Evolutionary conservation across 495 filamentous ascomycete genomes (phyloP).

Genomic region (Neurospora terricola): DNA sequence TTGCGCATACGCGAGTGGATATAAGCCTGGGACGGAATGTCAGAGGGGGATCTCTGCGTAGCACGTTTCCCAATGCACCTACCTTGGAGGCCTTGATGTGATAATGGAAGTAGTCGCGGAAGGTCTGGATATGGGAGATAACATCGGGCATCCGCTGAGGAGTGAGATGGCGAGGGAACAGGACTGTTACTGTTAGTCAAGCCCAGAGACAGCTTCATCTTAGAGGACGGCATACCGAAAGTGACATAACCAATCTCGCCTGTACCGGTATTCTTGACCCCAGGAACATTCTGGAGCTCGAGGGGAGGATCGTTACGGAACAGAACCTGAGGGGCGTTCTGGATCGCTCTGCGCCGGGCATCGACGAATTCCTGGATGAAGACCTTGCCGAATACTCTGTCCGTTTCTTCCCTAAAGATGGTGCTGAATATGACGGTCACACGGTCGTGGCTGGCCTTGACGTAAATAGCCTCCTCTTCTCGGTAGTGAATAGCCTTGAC

Average conservation of each 20-base stretch:
- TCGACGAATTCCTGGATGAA: conserved; percentile 95
- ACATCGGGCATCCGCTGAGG: conserved; percentile 82
- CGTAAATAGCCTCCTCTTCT: conserved; percentile 98
- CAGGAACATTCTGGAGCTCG: conserved; percentile 77
- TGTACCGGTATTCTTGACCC: conserved; percentile 59
- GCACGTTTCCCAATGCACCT: neutral
- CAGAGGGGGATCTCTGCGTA: neutral
- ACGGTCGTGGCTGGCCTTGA: conserved; percentile 92
- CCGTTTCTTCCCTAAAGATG: conserved; percentile 93
- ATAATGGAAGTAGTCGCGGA: conserved; percentile 99
- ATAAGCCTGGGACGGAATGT: conserved; percentile 53
- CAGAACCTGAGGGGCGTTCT: conserved; percentile 97
- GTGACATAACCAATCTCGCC: conserved; percentile 94
- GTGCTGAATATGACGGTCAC: conserved; percentile 99
- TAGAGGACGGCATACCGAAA: conserved; percentile 55
- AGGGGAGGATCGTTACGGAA: conserved; percentile 92
- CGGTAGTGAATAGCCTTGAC: conserved; percentile 96
- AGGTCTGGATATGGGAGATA: conserved; percentile 98
- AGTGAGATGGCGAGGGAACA: conserved; percentile 92
- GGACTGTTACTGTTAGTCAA: conserved; percentile 47
- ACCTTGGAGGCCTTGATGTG: conserved; percentile 93
- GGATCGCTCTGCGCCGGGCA: conserved; percentile 83
- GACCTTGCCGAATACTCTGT: conserved; percentile 92
- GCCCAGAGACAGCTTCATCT: neutral
- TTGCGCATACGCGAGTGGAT: conserved; percentile 97